A percentile compares a stretch with the other conserved stretches of the same genome.
These are phyloP conservation scores for Biscogniauxia mediterranea DNA, from an alignment of 2,329 filamentous ascomycete species.

Conservation along the genomic window DNA sequence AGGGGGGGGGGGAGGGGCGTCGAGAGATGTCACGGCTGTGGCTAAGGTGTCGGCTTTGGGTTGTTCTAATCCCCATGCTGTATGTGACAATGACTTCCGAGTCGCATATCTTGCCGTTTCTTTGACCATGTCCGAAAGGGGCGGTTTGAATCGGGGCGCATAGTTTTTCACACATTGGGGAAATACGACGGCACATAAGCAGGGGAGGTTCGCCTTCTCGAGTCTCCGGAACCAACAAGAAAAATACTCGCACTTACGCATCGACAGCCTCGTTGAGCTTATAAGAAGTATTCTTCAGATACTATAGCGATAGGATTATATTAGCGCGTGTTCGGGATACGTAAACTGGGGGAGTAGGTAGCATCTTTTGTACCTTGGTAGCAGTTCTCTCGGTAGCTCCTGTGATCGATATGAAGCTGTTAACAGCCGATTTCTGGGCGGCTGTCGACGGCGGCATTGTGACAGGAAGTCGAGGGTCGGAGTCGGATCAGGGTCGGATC, in stretches of 20 bases:
- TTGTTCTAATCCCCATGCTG: neutral
- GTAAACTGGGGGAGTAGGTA: neutral
- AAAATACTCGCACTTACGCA: conserved; percentile 47
- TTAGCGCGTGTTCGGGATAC: neutral
- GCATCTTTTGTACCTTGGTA: conserved; percentile 19
- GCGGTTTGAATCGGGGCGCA: too few relatives aligned
- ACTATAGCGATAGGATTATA: conserved; percentile 15
- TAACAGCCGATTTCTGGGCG: conserved; percentile 26
- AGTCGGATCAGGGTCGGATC: neutral
- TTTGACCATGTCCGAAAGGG: too few relatives aligned
- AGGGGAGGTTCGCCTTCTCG: neutral
- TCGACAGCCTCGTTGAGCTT: conserved; percentile 55
- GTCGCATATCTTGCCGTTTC: too few relatives aligned
- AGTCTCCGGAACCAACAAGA: conserved; percentile 13
- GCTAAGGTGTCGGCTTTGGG: neutral
- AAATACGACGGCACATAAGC: neutral
- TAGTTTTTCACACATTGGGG: too few relatives aligned
- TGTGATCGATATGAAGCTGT: conserved; percentile 31
- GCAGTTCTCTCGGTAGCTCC: conserved; percentile 29
- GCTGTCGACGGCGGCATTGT: conserved; percentile 27
- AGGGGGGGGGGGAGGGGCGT: too few relatives aligned
- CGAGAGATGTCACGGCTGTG: neutral
- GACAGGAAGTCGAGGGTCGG: neutral
- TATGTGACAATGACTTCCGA: too few relatives aligned
- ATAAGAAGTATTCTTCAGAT: conserved; percentile 44